Evolutionary conservation across 306 rosid genomes (phyloP).

Genomic region (Cicer chorassanicum): DNA sequence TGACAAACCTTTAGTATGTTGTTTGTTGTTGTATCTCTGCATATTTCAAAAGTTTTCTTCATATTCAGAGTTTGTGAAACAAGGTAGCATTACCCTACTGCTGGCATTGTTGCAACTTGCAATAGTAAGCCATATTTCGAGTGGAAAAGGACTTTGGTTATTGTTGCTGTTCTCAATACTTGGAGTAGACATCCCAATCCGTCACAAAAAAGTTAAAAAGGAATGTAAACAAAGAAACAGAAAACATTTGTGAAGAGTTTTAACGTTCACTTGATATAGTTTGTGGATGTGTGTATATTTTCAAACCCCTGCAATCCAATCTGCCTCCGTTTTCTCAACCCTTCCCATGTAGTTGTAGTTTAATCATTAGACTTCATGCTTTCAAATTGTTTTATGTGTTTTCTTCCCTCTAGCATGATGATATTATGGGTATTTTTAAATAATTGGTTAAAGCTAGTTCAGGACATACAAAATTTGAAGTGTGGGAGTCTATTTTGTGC

Average conservation of each 20-base stretch:
- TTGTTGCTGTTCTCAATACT: background rate
- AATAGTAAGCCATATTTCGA: conserved; percentile 5
- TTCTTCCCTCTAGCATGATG: conserved; percentile 31
- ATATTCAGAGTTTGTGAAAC: background rate
- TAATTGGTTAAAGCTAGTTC: conserved; percentile 44
- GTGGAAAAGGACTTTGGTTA: conserved; percentile 3
- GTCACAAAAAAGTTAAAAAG: background rate
- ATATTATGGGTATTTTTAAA: conserved; percentile 4
- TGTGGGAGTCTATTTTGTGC: conserved; percentile 48
- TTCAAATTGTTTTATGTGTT: conserved; percentile 34
- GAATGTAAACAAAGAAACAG: conserved; percentile 27
- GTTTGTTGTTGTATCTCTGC: conserved; percentile 14
- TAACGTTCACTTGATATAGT: conserved; percentile 20
- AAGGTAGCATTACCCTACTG: background rate
- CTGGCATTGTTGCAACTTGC: conserved; percentile 4
- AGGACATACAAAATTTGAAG: conserved; percentile 23
- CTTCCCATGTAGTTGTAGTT: background rate
- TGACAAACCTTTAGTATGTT: conserved; percentile 18
- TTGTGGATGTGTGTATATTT: background rate
- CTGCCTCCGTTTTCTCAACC: background rate
- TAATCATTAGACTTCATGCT: conserved; percentile 9
- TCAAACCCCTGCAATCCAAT: conserved; percentile 5
- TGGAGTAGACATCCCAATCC: conserved; percentile 18
- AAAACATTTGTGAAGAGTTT: conserved; percentile 13
- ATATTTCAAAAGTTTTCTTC: conserved; percentile 8